Percentiles rank a stretch among this genome's conserved stretches.
phyloP scores from a whole-genome alignment of 139 green algal genomes.

The Haematococcus lacustris region DNA sequence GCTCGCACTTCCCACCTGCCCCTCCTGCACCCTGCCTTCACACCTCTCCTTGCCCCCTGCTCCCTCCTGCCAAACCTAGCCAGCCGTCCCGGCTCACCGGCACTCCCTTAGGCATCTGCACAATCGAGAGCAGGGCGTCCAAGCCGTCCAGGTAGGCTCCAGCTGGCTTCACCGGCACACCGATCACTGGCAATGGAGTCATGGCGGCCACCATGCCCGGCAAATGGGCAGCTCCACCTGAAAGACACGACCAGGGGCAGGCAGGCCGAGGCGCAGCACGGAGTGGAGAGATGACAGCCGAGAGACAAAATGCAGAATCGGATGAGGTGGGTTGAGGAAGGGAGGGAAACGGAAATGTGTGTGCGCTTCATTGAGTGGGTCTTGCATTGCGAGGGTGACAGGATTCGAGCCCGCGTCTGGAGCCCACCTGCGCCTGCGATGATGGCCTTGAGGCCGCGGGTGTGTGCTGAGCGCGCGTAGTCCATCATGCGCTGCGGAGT shows the following conservation, averaged over 20 bases:
- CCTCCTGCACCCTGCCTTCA: no score
- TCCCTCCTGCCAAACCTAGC: no score
- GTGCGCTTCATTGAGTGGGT: no score
- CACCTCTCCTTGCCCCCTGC: no score
- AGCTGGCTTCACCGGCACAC: slow-evolving; percentile 82
- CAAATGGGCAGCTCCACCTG: neutral
- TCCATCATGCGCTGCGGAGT: slow-evolving; percentile 92
- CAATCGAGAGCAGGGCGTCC: slow-evolving; percentile 90
- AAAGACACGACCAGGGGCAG: neutral
- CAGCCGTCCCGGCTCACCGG: no score
- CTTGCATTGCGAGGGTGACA: neutral
- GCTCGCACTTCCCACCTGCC: no score
- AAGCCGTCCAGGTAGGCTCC: slow-evolving; percentile 87
- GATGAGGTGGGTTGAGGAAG: no score
- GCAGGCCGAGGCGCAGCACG: neutral
- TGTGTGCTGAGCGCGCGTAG: slow-evolving; percentile 69
- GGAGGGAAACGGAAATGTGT: no score
- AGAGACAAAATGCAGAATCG: no score
- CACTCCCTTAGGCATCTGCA: slow-evolving; percentile 93
- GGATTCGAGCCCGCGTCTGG: no score
- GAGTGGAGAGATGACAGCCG: neutral
- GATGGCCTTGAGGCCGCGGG: slow-evolving; percentile 73
- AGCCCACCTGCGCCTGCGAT: slow-evolving; percentile 88
- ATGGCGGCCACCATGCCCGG: slow-evolving; percentile 91
- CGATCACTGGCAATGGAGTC: slow-evolving; percentile 93